phyloP scores from a whole-genome alignment of 1,284 basidiomycete genomes.

The Coniferiporia weirii region DNA sequence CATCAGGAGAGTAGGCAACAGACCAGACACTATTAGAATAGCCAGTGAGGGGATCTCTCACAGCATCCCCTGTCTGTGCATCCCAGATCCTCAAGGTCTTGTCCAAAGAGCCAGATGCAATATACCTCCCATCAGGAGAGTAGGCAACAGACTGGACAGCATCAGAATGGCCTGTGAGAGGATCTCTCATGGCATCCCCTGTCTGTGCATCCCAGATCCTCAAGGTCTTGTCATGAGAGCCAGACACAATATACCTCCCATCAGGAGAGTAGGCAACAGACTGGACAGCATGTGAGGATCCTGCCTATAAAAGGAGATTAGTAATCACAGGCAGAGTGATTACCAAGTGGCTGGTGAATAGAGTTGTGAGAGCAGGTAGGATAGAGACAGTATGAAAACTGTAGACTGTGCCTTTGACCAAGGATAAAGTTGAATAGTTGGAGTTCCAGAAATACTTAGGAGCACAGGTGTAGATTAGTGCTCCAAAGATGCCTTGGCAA shows the following conservation, averaged over 20 bases:
- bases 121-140: conserved; percentile 17
- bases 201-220: conserved; percentile 20
- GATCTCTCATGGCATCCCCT: conserved; percentile 4
- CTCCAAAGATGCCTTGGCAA: too few species aligned
- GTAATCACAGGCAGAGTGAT: too few species aligned
- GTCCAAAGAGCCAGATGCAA: conserved; percentile 18
- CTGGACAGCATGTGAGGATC: too few species aligned
- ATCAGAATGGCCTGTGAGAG: conserved; percentile 4
- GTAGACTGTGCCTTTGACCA: too few species aligned
- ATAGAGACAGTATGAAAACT: too few species aligned
- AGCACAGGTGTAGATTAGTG: too few species aligned
- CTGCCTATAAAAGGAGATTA: too few species aligned
- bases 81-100: conserved; percentile 18
- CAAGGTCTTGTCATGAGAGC: conserved; percentile 14
- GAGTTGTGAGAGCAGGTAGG: too few species aligned
- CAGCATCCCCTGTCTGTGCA: conserved; percentile 4
- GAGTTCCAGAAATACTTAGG: too few species aligned
- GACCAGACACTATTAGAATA: conserved; percentile 10
- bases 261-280: conserved; percentile 20
- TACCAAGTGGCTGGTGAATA: too few species aligned
- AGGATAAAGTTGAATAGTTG: too few species aligned
- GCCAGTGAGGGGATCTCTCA: conserved; percentile 10
- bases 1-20: conserved; percentile 14
- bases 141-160: conserved; percentile 6
- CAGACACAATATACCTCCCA: conserved; percentile 21